Base-by-base conservation (phyloP, 2,329 filamentous ascomycete genomes). In the Trichoderma koningii region DNA sequence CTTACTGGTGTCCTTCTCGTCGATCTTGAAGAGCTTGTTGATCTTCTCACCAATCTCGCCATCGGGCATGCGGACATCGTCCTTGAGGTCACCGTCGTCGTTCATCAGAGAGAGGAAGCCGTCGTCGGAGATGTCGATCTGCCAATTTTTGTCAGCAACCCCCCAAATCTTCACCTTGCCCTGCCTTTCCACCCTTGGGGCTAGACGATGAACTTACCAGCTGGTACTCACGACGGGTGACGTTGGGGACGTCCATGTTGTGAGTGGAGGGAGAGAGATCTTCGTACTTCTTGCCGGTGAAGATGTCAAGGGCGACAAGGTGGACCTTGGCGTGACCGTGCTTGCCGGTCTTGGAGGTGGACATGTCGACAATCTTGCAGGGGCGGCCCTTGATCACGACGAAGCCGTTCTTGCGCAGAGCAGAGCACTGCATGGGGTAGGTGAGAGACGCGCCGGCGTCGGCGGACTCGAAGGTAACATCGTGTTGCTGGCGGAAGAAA, bases 321-420 rank as follows among this genome's bases (percentile, higher is more conserved):
- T 99, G 94, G 81, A 99, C 95, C 90, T 99, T 99, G 84, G 95
- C 95, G 91, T 99, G 96, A 82, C 95, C 95, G 91, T 99, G 95
- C 92, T 99, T 99, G 84, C 95, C 95, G 74, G 95, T 99, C 93
- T 99, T 99, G 82, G 95, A 99, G 85, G 95, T 99, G 74, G 93
- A 97, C 96, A 99, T 99, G 79, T 99, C 95, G 82, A 98, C 92
- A 76, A 99, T 99, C 91, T 98, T 99, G 93, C 95, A 99, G 76
- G 95, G 96, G 76, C 95, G 95, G 83, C 86, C 84, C 90, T 99
- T 99, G 85, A 99, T 98, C 81, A 94, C 89, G 81, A 99, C 95
- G 87, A 91, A 90, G 73, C 95, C 94, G 89, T 96, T 96, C 93
- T 99, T 98, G 81, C 95, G 91, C 87, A 99, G 88, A 77, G 96